Evolutionary conservation across 306 rosid species (phyloP).

Genomic region (Chamaecrista fasciculata): DNA sequence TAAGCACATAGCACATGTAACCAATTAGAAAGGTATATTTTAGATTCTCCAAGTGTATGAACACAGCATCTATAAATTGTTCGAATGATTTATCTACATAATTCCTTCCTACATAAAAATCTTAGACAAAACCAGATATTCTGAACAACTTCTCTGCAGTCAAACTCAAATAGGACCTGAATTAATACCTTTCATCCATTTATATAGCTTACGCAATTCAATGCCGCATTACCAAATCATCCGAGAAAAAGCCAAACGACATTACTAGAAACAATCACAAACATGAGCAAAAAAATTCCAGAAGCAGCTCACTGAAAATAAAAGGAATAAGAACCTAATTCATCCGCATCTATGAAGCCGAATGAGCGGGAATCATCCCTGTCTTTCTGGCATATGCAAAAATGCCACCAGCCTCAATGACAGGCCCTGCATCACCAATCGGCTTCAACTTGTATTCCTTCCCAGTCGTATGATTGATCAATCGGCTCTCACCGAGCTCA

Average conservation of each 20-base stretch:
- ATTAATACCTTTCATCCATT: neutral
- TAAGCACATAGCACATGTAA: neutral
- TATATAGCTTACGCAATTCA: neutral
- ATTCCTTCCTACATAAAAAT: too few species aligned
- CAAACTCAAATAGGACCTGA: neutral
- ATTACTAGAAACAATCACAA: neutral
- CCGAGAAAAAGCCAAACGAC: neutral
- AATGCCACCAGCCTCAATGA: slow-evolving; percentile 86
- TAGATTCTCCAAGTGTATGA: neutral
- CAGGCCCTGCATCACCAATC: slow-evolving; percentile 94
- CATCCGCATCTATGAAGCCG: slow-evolving; percentile 27
- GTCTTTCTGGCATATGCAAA: slow-evolving; percentile 87
- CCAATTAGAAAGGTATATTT: neutral
- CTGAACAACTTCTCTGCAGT: neutral
- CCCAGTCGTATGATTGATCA: slow-evolving; percentile 86
- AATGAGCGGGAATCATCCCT: slow-evolving; percentile 80
- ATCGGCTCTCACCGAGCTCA: slow-evolving; percentile 62
- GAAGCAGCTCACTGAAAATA: slow-evolving; percentile 15
- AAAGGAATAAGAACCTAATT: neutral
- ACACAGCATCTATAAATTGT: too few species aligned
- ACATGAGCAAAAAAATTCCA: neutral
- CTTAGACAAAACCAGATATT: neutral
- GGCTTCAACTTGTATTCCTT: slow-evolving; percentile 83
- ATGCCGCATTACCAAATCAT: neutral
- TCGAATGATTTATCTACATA: neutral